Evolutionary conservation across 176 grass and related monocot genomes (phyloP), one percentile per base, ranked within the genome.

Genomic region (Eleusine coracana): DNA sequence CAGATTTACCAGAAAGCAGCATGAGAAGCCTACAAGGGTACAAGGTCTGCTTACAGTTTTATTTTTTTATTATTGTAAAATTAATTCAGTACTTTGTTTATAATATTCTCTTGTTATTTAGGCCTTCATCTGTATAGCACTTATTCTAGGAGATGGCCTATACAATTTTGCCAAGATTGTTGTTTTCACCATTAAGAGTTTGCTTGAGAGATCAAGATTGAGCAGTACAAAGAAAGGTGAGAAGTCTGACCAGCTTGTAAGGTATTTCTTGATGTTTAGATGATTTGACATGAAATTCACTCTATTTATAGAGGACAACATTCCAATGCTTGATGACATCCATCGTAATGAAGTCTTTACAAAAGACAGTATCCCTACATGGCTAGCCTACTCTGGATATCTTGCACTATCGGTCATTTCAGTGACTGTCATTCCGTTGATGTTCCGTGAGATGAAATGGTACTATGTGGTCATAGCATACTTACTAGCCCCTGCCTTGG

Each of bases 1-100:
- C 80, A 46, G 91, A 86, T 69, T 78, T 94, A 85, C 83, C 93
- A 68, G 86, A 95, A 67, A 87, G 91, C 74, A 99, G 96, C 55
- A 99, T 99, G 96, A 93, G 74, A 75, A 99, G 96, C 76, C 81
- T 99, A 52, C 93, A 99, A 92, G 96, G 96, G 60, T 99, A 99
- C 72, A 99, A 94, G 93, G 96, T 98, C 68, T 63, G 74, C 76
- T 56, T 21, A 14, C 17, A n/a, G 5, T 49, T 80, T 40, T 16
- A 34, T 71, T 80, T 13, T 60, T 28, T 76, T 23, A 61, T 54
- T 39, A 67, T 0, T 83, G 21, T 9, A 29, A 27, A 82, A 21
- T 14, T 27, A 23, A n/a, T 39, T 50, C 11, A n/a, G 66, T 70
- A 18, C 28, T 77, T 80, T 66, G 12, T 61, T 85, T 68, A 62